Conservation (phyloP, 176 grass and related monocot genomes). For the sorghum (Sorghum bicolor) region Sorghum_bicolor_NCBIv3 NC_012873.2:2419001-2419500, state of each 20-base stretch:
- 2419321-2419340: neutral
- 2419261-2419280: neutral
- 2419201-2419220: slow-evolving; percentile 32
- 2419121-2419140: slow-evolving; percentile 18
- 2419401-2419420: slow-evolving; percentile 1
- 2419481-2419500: neutral
- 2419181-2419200: slow-evolving; percentile 22
- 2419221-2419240: slow-evolving; percentile 11
- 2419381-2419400: neutral
- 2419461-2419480: slow-evolving; percentile 1
- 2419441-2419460: neutral
- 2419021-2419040: neutral
- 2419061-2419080: slow-evolving; percentile 30
- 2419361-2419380: neutral
- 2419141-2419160: neutral
- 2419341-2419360: neutral
- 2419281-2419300: neutral
- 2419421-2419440: neutral
- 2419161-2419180: slow-evolving; percentile 15
- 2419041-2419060: slow-evolving; percentile 25
- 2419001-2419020: slow-evolving; percentile 10
- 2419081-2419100: slow-evolving; percentile 24
- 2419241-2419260: slow-evolving; percentile 8
- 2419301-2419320: neutral
- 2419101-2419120: slow-evolving; percentile 11